Evolutionary conservation across 345 rosid species (phyloP).

Genomic region (Gynandropsis gynandra): DNA sequence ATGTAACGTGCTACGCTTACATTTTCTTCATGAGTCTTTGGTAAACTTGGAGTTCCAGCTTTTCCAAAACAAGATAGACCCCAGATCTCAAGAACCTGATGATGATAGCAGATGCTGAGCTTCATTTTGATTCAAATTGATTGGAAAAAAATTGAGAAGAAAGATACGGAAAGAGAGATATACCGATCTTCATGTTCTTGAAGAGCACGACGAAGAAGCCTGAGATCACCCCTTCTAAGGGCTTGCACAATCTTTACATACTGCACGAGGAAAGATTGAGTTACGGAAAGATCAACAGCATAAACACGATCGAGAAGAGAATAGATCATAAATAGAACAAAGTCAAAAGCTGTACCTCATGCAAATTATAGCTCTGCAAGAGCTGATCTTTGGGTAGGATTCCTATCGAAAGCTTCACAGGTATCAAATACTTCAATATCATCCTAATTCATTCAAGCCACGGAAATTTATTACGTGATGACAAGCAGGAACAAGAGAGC

Average conservation of each 20-base stretch:
- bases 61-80: slow-evolving; percentile 90
- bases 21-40: slow-evolving; percentile 90
- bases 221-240: slow-evolving; percentile 75
- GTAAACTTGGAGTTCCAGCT: slow-evolving; percentile 96
- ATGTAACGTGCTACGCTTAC: slow-evolving; percentile 31
- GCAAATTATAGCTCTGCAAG: slow-evolving; percentile 57
- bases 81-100: slow-evolving; percentile 88
- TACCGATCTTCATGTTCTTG: slow-evolving; percentile 84
- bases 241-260: slow-evolving; percentile 66
- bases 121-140: not conserved
- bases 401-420: slow-evolving; percentile 91
- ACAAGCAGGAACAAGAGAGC: not conserved
- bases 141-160: slow-evolving; percentile 4
- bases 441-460: slow-evolving; percentile 44
- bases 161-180: slow-evolving; percentile 19
- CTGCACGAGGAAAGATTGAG: slow-evolving; percentile 36
- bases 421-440: slow-evolving; percentile 90
- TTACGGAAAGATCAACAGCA: not conserved
- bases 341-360: slow-evolving; percentile 49
- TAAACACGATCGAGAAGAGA: slow-evolving; percentile 7
- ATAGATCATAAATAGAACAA: slow-evolving; percentile 3
- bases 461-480: slow-evolving; percentile 6
- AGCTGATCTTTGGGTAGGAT: slow-evolving; percentile 60
- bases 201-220: slow-evolving; percentile 78
- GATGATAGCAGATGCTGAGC: not conserved